These are phyloP conservation scores for Mycena kentingensis DNA, from an alignment of 768 basidiomycete species.

Conservation along the genomic window DNA sequence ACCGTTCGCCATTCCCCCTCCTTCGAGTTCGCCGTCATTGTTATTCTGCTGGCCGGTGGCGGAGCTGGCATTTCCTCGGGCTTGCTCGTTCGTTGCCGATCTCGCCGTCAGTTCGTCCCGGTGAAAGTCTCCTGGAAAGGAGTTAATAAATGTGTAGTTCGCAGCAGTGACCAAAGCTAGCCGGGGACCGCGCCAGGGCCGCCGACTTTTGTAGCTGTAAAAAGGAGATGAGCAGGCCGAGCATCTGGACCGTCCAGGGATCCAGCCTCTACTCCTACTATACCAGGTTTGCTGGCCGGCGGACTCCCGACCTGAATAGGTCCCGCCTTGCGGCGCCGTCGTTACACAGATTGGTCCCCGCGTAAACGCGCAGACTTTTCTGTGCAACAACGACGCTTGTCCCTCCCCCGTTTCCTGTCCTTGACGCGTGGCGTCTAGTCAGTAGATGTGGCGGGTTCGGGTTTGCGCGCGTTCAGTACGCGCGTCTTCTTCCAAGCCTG, in stretches of 20 bases:
- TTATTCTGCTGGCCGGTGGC: background rate
- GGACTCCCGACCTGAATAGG: background rate
- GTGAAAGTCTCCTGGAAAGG: background rate
- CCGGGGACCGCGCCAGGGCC: constrained; percentile 5
- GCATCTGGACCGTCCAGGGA: constrained; percentile 1
- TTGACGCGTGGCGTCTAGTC: background rate
- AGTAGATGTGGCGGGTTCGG: constrained; percentile 13
- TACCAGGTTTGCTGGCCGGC: constrained; percentile 3
- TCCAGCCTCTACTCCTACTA: background rate
- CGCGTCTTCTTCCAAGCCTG: constrained; percentile 9
- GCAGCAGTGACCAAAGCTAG: constrained; percentile 1
- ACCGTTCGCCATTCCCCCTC: background rate
- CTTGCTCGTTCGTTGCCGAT: background rate
- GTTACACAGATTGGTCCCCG: background rate
- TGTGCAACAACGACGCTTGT: background rate
- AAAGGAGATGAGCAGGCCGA: background rate
- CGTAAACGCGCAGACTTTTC: background rate
- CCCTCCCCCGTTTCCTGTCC: constrained; percentile 13
- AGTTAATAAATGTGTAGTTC: background rate
- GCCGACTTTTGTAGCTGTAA: constrained; percentile 6
- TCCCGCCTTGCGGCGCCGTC: background rate
- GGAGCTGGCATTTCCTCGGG: background rate
- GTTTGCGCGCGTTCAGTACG: background rate
- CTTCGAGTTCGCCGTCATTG: background rate
- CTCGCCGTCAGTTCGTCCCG: background rate